Evolutionary conservation across 2,329 filamentous ascomycete species (phyloP).

Genomic region (Parascedosporium putredinis): DNA sequence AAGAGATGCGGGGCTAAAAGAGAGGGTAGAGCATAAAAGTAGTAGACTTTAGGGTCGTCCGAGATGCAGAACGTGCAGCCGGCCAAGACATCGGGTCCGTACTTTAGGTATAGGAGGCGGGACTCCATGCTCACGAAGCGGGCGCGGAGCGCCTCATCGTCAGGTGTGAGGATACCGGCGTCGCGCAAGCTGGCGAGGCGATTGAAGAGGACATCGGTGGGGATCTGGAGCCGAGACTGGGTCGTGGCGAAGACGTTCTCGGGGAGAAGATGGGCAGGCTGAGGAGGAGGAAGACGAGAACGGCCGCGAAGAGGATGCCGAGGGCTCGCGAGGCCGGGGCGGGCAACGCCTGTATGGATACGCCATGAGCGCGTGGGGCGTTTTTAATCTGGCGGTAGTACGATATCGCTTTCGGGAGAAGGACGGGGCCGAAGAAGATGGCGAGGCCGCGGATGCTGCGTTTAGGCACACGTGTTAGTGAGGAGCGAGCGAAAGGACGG

Average conservation of each 20-base stretch:
- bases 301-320: conserved; percentile 43
- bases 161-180: conserved; percentile 32
- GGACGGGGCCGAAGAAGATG: conserved; percentile 58
- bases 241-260: conserved; percentile 76
- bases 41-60: conserved; percentile 60
- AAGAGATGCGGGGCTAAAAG: conserved; percentile 68
- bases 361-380: conserved; percentile 30
- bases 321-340: conserved; percentile 44
- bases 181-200: conserved; percentile 54
- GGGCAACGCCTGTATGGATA: conserved; percentile 46
- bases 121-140: conserved; percentile 63
- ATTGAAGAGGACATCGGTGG: conserved; percentile 74
- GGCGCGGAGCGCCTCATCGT: conserved; percentile 55
- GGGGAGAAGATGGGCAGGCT: conserved; percentile 59
- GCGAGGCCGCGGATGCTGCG: conserved; percentile 42
- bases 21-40: conserved; percentile 69
- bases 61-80: conserved; percentile 73
- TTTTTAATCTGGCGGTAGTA: conserved; percentile 49
- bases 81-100: conserved; percentile 63
- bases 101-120: conserved; percentile 72
- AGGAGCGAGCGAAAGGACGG: neutral
- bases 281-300: conserved; percentile 38
- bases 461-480: conserved; percentile 3
- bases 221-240: conserved; percentile 71
- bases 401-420: conserved; percentile 55